Evolutionary conservation across 139 green algal genomes (phyloP), one percentile per base, ranked within the genome.

Genomic region (Coelastrella sp.): DNA sequence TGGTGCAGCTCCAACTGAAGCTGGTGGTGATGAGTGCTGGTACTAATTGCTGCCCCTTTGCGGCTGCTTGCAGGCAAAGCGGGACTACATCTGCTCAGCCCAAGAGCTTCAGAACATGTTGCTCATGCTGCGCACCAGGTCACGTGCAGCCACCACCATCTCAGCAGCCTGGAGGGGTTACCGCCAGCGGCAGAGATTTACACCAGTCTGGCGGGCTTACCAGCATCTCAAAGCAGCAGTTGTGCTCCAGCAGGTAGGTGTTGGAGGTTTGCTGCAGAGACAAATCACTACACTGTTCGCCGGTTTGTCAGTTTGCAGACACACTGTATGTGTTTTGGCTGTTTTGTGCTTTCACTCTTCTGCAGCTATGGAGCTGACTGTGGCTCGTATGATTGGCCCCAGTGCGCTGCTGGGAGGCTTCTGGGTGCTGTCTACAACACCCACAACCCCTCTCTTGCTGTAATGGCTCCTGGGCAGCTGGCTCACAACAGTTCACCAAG

Each of bases 91-190:
- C 13, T 20, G 32, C 7, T 85, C 58, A 54, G 74, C 75, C 75
- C 78, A 80, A 47, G 87, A 91, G 87, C 79, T 91, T 47, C 87
- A 86, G 80, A n/a, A 47, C 14, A 90, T 82, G 85, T 81, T 89
- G 78, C 32, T 91, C 64, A 88, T 83, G 58, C 73, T 92, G 68
- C 94, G 92, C n/a, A 90, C 82, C 32, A 74, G 74, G 22, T 88
- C 47, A 23, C 73, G 64, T 20, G 91, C 85, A 5, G 93, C 92
- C 17, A 92, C 91, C 14, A 32, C 11, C 60, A 95, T 97, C 23
- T 94, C 96, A 91, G 92, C 94, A 4, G 83, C 65, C 0, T 94
- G 91, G 90, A 78, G 94, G 0, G 92, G 92, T 19, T 73, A 78
- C 23, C 14, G 76, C 85, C 91, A 83, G 16, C 87, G 93, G 13